Evolutionary conservation across 108 stramenopile species (phyloP).

Genomic region (Cyclotella choctawhatcheeana): DNA sequence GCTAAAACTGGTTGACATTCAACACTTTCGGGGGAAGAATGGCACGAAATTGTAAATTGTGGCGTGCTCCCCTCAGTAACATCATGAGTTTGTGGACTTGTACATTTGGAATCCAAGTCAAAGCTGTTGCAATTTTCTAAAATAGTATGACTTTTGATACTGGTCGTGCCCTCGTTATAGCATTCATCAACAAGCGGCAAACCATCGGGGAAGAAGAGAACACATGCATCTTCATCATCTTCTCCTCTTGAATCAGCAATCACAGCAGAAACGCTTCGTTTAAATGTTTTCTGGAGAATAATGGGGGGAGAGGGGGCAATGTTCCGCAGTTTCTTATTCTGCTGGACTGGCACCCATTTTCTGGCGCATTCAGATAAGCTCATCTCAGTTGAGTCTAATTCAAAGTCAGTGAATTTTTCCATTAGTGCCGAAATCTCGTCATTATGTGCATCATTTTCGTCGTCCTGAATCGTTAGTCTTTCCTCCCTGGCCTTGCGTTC

Average conservation of each 20-base stretch:
- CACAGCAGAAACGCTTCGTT: slow-evolving; percentile 10
- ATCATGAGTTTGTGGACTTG: neutral
- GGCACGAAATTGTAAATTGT: neutral
- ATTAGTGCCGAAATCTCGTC: slow-evolving; percentile 7
- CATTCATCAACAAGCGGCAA: slow-evolving; percentile 18
- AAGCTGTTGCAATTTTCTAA: slow-evolving; percentile 11
- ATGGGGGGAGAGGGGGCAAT: slow-evolving; percentile 10
- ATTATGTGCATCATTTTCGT: neutral
- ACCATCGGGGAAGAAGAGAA: slow-evolving; percentile 28
- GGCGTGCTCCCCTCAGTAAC: slow-evolving; percentile 5
- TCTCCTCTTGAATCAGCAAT: slow-evolving; percentile 19
- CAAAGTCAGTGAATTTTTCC: slow-evolving; percentile 7
- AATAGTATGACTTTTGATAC: neutral
- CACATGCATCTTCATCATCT: slow-evolving; percentile 17
- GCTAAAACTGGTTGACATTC: neutral
- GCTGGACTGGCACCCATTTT: neutral
- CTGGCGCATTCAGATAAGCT: neutral
- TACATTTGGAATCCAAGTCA: slow-evolving; percentile 8
- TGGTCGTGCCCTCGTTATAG: neutral
- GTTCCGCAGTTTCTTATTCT: neutral
- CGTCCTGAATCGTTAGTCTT: neutral
- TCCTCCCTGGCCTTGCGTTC: slow-evolving; percentile 13
- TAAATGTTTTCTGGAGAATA: slow-evolving; percentile 17
- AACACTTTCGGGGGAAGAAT: slow-evolving; percentile 5
- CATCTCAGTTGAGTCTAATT: neutral